Base-by-base conservation (phyloP, 2,329 filamentous ascomycete genomes). In the Aspergillus fijiensis region DNA sequence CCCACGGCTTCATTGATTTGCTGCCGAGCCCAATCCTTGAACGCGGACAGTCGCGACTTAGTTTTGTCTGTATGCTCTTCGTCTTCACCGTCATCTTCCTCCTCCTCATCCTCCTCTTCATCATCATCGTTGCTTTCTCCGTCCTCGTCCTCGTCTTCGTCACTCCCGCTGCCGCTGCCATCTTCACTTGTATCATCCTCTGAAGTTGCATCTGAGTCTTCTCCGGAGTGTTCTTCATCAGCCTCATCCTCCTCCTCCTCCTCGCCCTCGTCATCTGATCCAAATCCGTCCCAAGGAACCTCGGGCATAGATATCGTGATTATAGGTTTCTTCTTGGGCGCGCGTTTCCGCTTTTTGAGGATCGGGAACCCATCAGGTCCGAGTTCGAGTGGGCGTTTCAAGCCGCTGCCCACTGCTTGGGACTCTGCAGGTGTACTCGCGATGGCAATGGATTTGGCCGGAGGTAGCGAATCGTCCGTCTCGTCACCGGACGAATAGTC, bases 1-100 rank as follows among this genome's bases (percentile, higher is more conserved):
- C 92, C 93, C 33, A 96, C 80, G 4, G 90, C 89, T 68, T 94
- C 85, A 69, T 97, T 96, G 59, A 93, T 85, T 75, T 95, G 89
- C 68, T 91, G 87, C 31, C 88, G 87, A 21, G 95, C 95, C 95
- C 95, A 99, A 2, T 89, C 85, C 75, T 98, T 98, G 82, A 99
- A 99, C 0, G 91, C 92, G 2, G 86, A 89, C 48, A 76, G 72
- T 57, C 78, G 72, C 42, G 77, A 74, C 54, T 66, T 74, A 59
- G 55, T 60, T 27, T 58, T 23, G 23, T 23, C 23, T 23, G 23
- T 4, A 5, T 23, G 23, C 23, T 23, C 23, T 5, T 23, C 70
- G 9, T 77, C 74, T 6, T 70, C 66, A 6, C 70, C 68, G 1
- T 62, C 63, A 0, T 66, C 65, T 0, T 65, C 69, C 1, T 64